Evolutionary conservation across 306 rosid genomes (phyloP).

Genomic region (Lathyrus sativus): DNA sequence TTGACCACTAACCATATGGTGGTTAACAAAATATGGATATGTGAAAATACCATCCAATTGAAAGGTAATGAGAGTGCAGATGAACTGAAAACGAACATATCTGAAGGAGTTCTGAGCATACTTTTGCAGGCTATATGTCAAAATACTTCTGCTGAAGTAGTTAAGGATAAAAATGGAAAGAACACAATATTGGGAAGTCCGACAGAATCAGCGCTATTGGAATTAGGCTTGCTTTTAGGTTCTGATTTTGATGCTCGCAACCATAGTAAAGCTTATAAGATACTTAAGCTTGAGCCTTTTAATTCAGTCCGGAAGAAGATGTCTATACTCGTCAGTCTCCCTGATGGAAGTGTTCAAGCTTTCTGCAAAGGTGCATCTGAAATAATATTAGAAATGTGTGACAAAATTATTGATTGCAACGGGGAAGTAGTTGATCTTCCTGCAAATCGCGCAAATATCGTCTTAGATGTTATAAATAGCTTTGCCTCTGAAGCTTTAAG

Average conservation of each 20-base stretch:
- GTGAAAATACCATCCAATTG: constrained; percentile 53
- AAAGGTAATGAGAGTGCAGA: constrained; percentile 53
- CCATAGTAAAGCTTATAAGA: constrained; percentile 50
- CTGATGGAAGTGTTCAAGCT: constrained; percentile 63
- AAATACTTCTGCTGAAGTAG: constrained; percentile 81
- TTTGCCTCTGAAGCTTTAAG: constrained; percentile 91
- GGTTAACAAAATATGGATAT: constrained; percentile 68
- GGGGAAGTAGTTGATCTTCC: constrained; percentile 67
- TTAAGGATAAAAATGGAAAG: constrained; percentile 66
- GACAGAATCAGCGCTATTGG: constrained; percentile 85
- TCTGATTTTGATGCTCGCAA: constrained; percentile 60
- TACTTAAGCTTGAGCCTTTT: constrained; percentile 84
- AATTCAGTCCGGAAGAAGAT: constrained; percentile 90
- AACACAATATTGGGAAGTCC: constrained; percentile 75
- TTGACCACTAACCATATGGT: constrained; percentile 91
- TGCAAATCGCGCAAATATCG: constrained; percentile 42
- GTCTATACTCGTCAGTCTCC: constrained; percentile 81
- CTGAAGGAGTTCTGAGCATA: constrained; percentile 54
- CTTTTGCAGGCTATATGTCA: constrained; percentile 77
- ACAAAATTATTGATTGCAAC: constrained; percentile 61
- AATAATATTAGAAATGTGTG: constrained; percentile 70
- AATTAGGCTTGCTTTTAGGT: constrained; percentile 77
- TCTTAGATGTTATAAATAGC: constrained; percentile 59
- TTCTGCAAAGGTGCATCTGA: constrained; percentile 99
- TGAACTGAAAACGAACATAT: constrained; percentile 50